phyloP scores from a whole-genome alignment of 148 eudicot species.

The Rhododendron ferrugineum region DNA sequence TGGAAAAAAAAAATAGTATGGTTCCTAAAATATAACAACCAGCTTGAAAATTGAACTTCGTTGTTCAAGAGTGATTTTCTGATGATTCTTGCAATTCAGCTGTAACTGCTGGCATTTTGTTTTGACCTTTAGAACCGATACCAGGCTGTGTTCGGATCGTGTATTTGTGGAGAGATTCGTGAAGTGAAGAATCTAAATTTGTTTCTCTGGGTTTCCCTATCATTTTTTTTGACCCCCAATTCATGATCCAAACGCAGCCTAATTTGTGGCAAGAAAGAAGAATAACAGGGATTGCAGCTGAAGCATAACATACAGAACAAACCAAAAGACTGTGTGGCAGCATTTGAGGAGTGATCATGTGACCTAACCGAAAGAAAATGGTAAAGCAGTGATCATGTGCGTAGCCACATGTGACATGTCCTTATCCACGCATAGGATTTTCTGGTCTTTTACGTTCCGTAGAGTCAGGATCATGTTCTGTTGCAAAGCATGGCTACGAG shows the following conservation, averaged over 20 bases:
- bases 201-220: neutral
- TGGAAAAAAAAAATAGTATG: neutral
- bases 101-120: neutral
- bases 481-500: neutral
- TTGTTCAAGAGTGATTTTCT: neutral
- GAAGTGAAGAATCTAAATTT: neutral
- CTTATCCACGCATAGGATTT: neutral
- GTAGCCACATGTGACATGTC: neutral
- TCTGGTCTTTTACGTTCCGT: neutral
- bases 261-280: neutral
- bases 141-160: neutral
- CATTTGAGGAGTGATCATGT: neutral
- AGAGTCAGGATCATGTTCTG: neutral
- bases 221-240: neutral
- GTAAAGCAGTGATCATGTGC: neutral
- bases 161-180: neutral
- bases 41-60: neutral
- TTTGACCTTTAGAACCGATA: neutral
- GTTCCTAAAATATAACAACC: neutral
- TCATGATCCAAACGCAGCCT: neutral
- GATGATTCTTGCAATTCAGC: neutral
- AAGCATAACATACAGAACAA: neutral
- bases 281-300: neutral
- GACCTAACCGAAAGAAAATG: neutral
- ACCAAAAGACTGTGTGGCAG: neutral